Evolutionary conservation across 2,329 filamentous ascomycete species (phyloP), one percentile per base, ranked within the genome.

Genomic region (Cercospora berteroae): DNA sequence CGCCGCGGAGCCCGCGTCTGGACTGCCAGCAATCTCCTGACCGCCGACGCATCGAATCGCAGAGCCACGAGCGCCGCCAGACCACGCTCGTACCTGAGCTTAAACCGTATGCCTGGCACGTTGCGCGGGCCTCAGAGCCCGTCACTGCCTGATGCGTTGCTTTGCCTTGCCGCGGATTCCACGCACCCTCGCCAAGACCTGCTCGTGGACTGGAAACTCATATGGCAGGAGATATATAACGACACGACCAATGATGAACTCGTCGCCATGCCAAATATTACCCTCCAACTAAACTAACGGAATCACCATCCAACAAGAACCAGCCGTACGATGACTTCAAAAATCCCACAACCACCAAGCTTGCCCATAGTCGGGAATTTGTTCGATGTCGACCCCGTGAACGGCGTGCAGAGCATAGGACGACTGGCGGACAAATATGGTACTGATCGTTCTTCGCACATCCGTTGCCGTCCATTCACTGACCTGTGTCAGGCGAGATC

Each of bases 301-400:
- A 20, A 23, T 23, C 10, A 23, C 2, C 20, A 13, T 13, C 5
- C 44, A 23, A 13, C 44, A 50, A 20, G 2, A 12, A 50, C 3
- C 18, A 50, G 5, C 10, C 44, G 7, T 23, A 50, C n/a, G 9
- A 60, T 63, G 60, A 20, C 66, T 16, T 57, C 62, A 4, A 65
- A 61, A 4, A 89, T 92, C 63, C 89, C 89, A 1, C 84, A 86
- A 59, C 89, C 89, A 25, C 83, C 83, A 60, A 87, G 86, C 4
- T 79, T 89, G 66, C 89, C 88, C 1, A 76, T 91, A 29, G 69
- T 92, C 20, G 89, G 90, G 25, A 90, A 92, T 70, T 74, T 89
- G 25, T 79, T 81, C 64, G 88, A 90, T 69, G 83, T 93, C 67
- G 85, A 90, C 68, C 77, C 83, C 0, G 83, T 84, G n/a, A 81